Base-by-base conservation (phyloP, 2,329 filamentous ascomycete genomes). In the Colletotrichum tofieldiae region DNA sequence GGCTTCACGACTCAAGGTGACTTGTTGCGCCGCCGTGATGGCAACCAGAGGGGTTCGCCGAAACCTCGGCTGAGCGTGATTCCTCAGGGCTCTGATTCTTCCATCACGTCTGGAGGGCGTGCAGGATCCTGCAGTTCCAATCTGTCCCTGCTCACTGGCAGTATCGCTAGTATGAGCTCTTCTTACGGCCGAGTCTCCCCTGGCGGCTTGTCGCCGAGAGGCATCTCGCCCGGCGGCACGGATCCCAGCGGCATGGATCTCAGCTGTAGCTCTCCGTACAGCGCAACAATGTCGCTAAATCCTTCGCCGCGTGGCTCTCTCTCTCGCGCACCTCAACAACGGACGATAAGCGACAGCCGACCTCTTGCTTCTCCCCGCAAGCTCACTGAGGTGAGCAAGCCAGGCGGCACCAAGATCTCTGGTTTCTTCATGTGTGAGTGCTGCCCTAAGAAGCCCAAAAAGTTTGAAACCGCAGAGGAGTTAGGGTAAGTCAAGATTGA, bases 371-470 rank as follows among this genome's bases (percentile, higher is more conserved):
- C 87, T 58, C 86, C 88, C 1, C 84, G 88, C 41, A 89, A 88
- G 75, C 78, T 88, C 23, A 81, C 81, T 0, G 88, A 90, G 41
- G 81, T 86, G 23, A 81, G 85, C 56, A 88, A 88, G 77, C 79
- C 82, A 18, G 77, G 79, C 14, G 81, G 80, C 4, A 80, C 85
- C n/a, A 88, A 88, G 77, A 81, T 89, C 35, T 86, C 88, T 71
- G 86, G 83, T 1, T 87, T 87, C 55, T 86, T 84, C 75, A 89
- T 98, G 83, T 98, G 95, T 83, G 94, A 98, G 78, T 98, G 96
- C 81, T 98, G 95, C 82, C 95, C 95, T 0, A 98, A 98, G 83
- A 98, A 98, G 83, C 95, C 95, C 1, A 98, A 97, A 83, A 97
- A 97, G 79, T 98, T 98, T 78, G 94, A 97, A 76, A 94, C 91